phyloP scores from a whole-genome alignment of 2,329 filamentous ascomycete genomes.

The Teratosphaeria pseudoeucalypti region DNA sequence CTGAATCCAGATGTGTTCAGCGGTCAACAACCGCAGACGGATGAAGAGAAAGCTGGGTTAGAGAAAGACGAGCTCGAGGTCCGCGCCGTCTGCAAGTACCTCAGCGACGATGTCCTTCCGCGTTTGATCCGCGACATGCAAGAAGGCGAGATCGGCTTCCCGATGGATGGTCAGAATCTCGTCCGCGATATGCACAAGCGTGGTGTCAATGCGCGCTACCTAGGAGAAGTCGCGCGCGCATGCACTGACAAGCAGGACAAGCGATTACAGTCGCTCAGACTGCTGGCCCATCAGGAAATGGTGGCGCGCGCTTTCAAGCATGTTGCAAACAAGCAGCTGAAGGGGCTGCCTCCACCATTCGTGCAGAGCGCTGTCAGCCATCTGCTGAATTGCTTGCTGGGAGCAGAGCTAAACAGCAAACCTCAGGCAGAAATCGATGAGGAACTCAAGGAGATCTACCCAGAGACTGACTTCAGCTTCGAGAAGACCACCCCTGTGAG shows the following conservation, averaged over 20 bases:
- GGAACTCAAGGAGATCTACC: conserved; percentile 63
- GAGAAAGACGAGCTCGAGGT: conserved; percentile 80
- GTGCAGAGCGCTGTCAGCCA: conserved; percentile 73
- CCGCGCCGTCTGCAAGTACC: conserved; percentile 67
- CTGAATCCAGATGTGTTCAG: conserved; percentile 95
- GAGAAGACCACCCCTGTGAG: conserved; percentile 65
- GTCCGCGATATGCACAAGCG: conserved; percentile 86
- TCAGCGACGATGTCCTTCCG: conserved; percentile 71
- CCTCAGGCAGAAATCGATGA: conserved; percentile 70
- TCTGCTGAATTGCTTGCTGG: conserved; percentile 86
- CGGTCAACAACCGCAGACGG: conserved; percentile 78
- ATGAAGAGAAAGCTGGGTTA: conserved; percentile 78
- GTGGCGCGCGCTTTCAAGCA: conserved; percentile 95
- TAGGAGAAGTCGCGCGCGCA: conserved; percentile 73
- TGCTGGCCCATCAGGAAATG: conserved; percentile 82
- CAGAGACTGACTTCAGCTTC: conserved; percentile 75
- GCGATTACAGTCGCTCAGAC: conserved; percentile 65
- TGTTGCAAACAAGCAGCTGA: conserved; percentile 66
- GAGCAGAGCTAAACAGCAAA: conserved; percentile 62
- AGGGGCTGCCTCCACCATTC: conserved; percentile 67
- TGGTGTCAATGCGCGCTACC: conserved; percentile 91
- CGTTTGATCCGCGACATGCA: conserved; percentile 75
- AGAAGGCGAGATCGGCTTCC: conserved; percentile 90
- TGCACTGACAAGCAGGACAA: conserved; percentile 44
- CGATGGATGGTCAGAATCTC: conserved; percentile 93